Evolutionary conservation across 75 land plant genomes (phyloP), one percentile per base, ranked within the genome.

Genomic region (Pinus tabuliformis): DNA sequence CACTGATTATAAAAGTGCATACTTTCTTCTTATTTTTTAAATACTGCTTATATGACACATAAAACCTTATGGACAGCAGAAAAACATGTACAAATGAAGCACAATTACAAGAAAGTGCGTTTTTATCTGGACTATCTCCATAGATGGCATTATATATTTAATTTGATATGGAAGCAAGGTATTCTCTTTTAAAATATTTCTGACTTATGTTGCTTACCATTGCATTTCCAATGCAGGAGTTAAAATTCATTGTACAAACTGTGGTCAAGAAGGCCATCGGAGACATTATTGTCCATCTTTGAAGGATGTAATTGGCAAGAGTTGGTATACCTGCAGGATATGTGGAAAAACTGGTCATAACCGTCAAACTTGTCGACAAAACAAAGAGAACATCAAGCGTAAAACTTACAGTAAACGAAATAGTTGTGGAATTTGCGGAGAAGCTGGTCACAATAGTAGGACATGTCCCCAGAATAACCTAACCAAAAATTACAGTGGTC

Each of bases 231-330:
- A 28, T 84, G 76, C 87, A 91, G 93, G 89, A 61, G 80, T 82
- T n/a, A 86, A 84, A 76, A 89, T 84, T 77, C 83, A 64, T 78
- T 91, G 91, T 78, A 76, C 66, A 37, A 75, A 84, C 78, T 91
- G 93, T 79, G 91, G 93, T 45, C 60, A 81, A n/a, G 87, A 91
- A 76, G 93, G 93, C 13, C 93, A 91, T 49, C 78, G 93, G 52
- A 84, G 75, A 49, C 77, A 82, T 77, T 89, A 86, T 74, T 91
- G 93, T 62, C 93, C 91, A 18, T 83, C 78, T 56, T 62, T 88
- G 21, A 63, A 73, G 70, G 76, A 76, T 56, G 57, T n/a, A 2
- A 33, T 28, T 26, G 72, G 56, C 8, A 76, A 33, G 56, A 78
- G 68, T 54, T 57, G 68, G 42, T 86, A 79, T 78, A 91, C 8